Evolutionary conservation across 345 rosid genomes (phyloP), one percentile per base, ranked within the genome.

Genomic region (Arabis hirsuta): DNA sequence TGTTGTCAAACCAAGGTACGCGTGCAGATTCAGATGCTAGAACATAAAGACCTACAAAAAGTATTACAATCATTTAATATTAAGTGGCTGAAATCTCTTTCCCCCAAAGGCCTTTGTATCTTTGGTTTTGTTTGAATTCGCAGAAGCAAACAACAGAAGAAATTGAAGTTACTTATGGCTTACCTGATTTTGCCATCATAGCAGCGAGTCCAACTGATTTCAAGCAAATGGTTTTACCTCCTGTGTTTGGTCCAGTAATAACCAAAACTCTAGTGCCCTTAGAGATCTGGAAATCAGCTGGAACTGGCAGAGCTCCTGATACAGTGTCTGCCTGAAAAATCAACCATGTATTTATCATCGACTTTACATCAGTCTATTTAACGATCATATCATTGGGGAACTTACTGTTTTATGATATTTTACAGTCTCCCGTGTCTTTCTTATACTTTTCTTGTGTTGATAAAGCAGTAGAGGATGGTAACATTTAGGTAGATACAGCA

Each of bases 171-270:
- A 31, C 22, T 46, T 52, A 55, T 67, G 27, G 4, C 41, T 66
- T 59, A 88, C 98, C 98, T 80, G 96, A 85, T 84, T 89, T 91
- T 64, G 95, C 96, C 98, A 94, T 94, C 91, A 94, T 81, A 64
- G 92, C 87, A 62, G 93, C 95, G 82, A 94, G 87, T 82, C 96
- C 98, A 76, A 89, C 77, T 38, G 98, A 89, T 85, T 94, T 94
- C 55, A 94, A 82, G 86, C 91, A 88, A 59, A 87, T 86, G 47
- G 97, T 94, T 87, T 91, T 91, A 57, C 98, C 97, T 55, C 98
- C 98, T 6, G 96, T 94, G 73, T 91, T 94, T n/a, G 98, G 97
- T 63, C 97, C 97, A 16, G 97, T 94, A 68, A 94, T 85, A 62
- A 91, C 81, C 71, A 91, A 83, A 73, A 94, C 96, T 78, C 81